Conservation (phyloP, 2,329 filamentous ascomycete species). For the Sarocladium oryzae region DNA sequence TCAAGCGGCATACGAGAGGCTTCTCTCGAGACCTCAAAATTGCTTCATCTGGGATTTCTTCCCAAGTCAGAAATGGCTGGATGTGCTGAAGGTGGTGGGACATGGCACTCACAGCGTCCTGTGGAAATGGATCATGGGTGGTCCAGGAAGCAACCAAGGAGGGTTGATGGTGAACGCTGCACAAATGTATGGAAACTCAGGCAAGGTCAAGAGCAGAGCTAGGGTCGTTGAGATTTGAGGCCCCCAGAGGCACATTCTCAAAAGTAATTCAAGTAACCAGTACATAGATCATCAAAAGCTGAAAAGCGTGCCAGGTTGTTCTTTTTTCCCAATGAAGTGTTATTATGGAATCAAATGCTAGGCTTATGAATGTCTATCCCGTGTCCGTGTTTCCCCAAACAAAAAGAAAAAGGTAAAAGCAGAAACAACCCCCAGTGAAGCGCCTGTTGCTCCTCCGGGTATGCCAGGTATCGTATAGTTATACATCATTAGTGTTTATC, state of each 20-base stretch:
- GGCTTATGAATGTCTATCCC: not conserved
- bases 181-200: constrained; percentile 48
- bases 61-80: constrained; percentile 39
- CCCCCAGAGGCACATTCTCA: not conserved
- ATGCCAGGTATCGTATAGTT: constrained; percentile 3
- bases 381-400: not conserved
- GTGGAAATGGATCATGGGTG: constrained; percentile 52
- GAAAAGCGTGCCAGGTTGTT: not conserved
- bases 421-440: not conserved
- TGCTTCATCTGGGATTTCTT: constrained; percentile 40
- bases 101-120: constrained; percentile 41
- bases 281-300: too few species aligned
- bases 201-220: constrained; percentile 36
- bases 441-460: not conserved
- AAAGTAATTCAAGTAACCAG: not conserved
- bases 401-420: not conserved
- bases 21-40: constrained; percentile 39
- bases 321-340: not conserved
- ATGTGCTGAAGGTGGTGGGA: constrained; percentile 36
- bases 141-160: constrained; percentile 42
- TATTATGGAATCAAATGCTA: constrained; percentile 2
- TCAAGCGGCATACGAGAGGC: constrained; percentile 65
- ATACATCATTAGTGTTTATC: constrained; percentile 2
- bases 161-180: constrained; percentile 51
- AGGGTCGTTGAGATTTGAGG: constrained; percentile 28